A percentile compares a stretch with the other conserved stretches of the same genome.
These are phyloP conservation scores for Lavandula angustifolia DNA, from an alignment of 257 asterid genomes.

Conservation along the genomic window DNA sequence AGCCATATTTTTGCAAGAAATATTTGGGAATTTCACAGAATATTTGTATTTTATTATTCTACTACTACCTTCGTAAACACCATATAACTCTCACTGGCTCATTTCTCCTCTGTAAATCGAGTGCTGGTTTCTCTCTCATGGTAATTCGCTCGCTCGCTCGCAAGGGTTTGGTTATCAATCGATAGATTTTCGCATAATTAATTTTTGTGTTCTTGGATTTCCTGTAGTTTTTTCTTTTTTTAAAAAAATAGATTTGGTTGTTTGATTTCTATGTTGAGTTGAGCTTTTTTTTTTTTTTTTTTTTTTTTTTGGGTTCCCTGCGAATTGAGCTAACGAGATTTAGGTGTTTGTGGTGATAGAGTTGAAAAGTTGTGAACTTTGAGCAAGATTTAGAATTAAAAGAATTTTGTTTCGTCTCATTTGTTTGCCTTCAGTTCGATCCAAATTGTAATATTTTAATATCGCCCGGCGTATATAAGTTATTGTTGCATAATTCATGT, in stretches of 20 bases:
- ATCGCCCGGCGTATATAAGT: too few species aligned
- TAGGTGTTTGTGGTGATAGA: conserved; percentile 15
- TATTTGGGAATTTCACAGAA: not conserved
- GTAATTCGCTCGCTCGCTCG: conserved; percentile 14
- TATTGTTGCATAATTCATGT: too few species aligned
- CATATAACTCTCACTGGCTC: conserved; percentile 34
- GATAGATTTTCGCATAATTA: conserved; percentile 1
- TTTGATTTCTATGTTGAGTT: conserved; percentile 14
- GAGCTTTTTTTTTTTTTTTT: not conserved
- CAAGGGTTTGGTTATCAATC: conserved; percentile 27
- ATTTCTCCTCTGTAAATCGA: conserved; percentile 24
- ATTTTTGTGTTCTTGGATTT: not conserved
- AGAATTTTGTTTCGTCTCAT: conserved; percentile 12
- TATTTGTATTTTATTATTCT: not conserved
- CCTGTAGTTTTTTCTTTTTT: conserved; percentile 13
- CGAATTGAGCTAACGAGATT: conserved; percentile 28
- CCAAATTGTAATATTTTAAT: too few species aligned
- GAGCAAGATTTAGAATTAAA: conserved; percentile 32
- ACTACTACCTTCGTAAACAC: conserved; percentile 17
- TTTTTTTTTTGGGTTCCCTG: not conserved
- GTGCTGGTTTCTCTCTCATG: conserved; percentile 18
- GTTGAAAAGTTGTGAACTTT: conserved; percentile 21
- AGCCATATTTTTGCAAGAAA: not conserved
- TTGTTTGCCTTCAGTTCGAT: not conserved
- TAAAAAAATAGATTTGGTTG: conserved; percentile 4